phyloP scores from a whole-genome alignment of 768 basidiomycete species.

The Russula olivacea region DNA sequence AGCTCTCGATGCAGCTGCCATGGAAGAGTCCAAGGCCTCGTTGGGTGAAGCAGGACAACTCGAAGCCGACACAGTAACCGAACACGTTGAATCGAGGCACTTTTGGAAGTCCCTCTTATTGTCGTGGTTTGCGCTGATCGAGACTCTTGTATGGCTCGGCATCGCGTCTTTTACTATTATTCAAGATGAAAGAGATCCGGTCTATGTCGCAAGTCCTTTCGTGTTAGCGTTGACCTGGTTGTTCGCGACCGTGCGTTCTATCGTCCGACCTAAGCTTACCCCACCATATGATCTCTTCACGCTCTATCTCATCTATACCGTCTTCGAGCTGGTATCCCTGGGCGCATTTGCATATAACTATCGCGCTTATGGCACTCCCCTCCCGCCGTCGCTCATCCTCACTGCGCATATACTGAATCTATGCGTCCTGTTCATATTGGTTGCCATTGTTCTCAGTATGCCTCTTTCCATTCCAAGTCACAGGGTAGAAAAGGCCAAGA shows the following conservation, averaged over 20 bases:
- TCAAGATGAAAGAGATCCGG: constrained; percentile 31
- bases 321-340: constrained; percentile 43
- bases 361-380: constrained; percentile 37
- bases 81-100: constrained; percentile 28
- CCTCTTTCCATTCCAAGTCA: constrained; percentile 60
- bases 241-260: constrained; percentile 54
- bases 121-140: constrained; percentile 47
- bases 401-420: constrained; percentile 39
- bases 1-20: constrained; percentile 13
- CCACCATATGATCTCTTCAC: constrained; percentile 58
- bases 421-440: constrained; percentile 36
- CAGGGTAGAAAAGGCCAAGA: constrained; percentile 46
- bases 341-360: constrained; percentile 52
- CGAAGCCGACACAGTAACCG: constrained; percentile 23
- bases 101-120: constrained; percentile 61
- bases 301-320: constrained; percentile 48
- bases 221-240: constrained; percentile 57
- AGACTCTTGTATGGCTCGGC: constrained; percentile 55
- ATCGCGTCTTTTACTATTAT: constrained; percentile 48
- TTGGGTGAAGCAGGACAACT: neutral
- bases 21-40: neutral
- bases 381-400: constrained; percentile 34
- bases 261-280: constrained; percentile 48
- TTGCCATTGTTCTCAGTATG: constrained; percentile 51
- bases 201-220: constrained; percentile 39